Conservation (phyloP, 2,329 filamentous ascomycete species). For the Mycosphaerella arachidis region DNA sequence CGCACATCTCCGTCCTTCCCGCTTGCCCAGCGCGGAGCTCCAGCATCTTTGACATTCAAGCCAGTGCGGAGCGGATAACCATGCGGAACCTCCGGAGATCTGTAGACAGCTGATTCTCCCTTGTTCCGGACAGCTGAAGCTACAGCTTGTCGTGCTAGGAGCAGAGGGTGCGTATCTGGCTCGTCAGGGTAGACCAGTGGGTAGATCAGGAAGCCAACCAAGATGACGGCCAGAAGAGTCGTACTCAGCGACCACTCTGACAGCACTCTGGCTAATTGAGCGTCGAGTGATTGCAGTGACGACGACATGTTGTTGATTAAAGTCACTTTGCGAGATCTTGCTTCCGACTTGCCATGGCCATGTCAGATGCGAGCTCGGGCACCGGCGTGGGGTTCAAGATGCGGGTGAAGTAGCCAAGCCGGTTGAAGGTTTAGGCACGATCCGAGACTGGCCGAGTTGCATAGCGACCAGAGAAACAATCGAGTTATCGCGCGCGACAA, state of each 20-base stretch:
- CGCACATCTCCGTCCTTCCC: constrained; percentile 85
- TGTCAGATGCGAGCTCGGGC: background rate
- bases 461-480: background rate
- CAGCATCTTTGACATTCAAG: constrained; percentile 75
- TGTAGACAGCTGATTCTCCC: constrained; percentile 79
- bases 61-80: constrained; percentile 75
- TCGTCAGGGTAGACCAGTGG: constrained; percentile 68
- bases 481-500: background rate
- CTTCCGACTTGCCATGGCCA: background rate
- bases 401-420: no score
- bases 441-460: background rate
- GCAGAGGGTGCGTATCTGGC: constrained; percentile 85
- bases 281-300: constrained; percentile 53
- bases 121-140: constrained; percentile 74
- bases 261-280: constrained; percentile 63
- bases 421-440: background rate
- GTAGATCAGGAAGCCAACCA: constrained; percentile 66
- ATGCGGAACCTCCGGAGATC: constrained; percentile 78
- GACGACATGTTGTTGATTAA: constrained; percentile 13
- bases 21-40: constrained; percentile 73
- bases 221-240: constrained; percentile 62
- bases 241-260: constrained; percentile 80
- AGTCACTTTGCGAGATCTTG: background rate
- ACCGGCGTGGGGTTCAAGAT: background rate
- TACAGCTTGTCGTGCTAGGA: constrained; percentile 79